Base-by-base conservation (phyloP, 176 grass and related monocot species). In the Avena insularis region DNA sequence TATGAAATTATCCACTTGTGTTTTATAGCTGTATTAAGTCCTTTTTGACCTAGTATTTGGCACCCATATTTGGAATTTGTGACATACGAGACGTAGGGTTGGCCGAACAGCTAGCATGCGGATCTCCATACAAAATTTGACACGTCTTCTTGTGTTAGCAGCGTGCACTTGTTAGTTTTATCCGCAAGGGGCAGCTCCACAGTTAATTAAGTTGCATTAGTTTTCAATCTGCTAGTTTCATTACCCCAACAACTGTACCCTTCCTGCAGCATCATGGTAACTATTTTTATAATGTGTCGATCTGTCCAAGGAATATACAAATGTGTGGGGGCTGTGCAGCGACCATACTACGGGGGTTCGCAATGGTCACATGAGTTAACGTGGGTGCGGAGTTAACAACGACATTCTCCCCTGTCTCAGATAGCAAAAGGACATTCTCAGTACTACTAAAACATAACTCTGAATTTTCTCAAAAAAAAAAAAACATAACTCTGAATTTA, bases 171-270 rank as follows among this genome's bases (percentile, higher is more conserved):
- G 21, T 48, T 27, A 45, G 14, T 19, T 66, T 49, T 23, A 36
- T 58, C 76, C 31, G 13, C 8, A 38, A 57, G 58, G 65, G 62
- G 77, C 51, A 83, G 43, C 36, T 85, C 66, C 77, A 50, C n/a
- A 81, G 23, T 27, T 36, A 29, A 29, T 27, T 36, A 29, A 29
- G 29, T 29, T 29, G 25, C 70, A 59, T 82, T 58, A 40, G 14
- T 81, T 81, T 54, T 77, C 17, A 11, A 49, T 57, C 60, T 60
- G 38, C 81, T 58, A 19, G 25, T 85, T 69, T 81, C 82, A 90
- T 49, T 27, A 10, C 25, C 10, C 1, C 57, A 59, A 68, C 83
- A 89, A 81, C 27, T 76, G 36, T 82, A 77, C 14, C 75, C 20
- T 38, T 62, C 17, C 23, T 36, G 47, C 31, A 80, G 31, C 17